phyloP scores from a whole-genome alignment of 495 filamentous ascomycete species.

The Parathielavia hyrcaniae region DNA sequence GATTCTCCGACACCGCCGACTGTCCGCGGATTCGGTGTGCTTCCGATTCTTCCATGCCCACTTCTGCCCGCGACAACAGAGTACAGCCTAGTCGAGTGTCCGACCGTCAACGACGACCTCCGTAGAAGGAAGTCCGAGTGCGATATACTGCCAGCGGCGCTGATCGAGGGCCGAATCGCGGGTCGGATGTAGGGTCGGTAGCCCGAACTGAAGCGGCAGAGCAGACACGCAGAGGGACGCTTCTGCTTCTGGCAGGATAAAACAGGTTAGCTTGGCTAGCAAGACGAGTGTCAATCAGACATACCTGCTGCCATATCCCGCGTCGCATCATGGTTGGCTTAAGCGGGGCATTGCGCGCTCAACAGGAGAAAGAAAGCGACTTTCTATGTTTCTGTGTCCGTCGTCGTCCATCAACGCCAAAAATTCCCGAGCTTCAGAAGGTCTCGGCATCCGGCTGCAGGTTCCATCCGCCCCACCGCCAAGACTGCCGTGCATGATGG shows the following conservation, averaged over 20 bases:
- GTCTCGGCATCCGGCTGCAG: neutral
- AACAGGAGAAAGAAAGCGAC: neutral
- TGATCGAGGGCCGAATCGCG: constrained; percentile 5
- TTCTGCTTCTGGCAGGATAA: constrained; percentile 20
- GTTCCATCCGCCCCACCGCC: no score
- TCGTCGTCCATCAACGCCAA: constrained; percentile 15
- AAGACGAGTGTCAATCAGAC: neutral
- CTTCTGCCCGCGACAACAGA: neutral
- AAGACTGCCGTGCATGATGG: neutral
- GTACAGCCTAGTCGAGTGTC: neutral
- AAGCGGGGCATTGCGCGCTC: constrained; percentile 25
- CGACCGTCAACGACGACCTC: no score
- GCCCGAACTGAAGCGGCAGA: constrained; percentile 26
- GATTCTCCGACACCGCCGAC: neutral
- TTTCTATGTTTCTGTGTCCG: constrained; percentile 1
- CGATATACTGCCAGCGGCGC: neutral
- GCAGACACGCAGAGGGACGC: constrained; percentile 25
- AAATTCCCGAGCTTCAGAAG: constrained; percentile 20
- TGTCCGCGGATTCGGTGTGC: neutral
- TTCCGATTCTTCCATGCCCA: neutral
- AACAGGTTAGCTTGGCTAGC: neutral
- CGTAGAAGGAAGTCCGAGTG: no score
- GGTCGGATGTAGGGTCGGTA: constrained; percentile 4
- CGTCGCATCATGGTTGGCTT: constrained; percentile 30
- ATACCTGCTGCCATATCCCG: constrained; percentile 35